Evolutionary conservation across 2,329 filamentous ascomycete genomes (phyloP), one percentile per base, ranked within the genome.

Genomic region (Cladobotryum mycophilum): DNA sequence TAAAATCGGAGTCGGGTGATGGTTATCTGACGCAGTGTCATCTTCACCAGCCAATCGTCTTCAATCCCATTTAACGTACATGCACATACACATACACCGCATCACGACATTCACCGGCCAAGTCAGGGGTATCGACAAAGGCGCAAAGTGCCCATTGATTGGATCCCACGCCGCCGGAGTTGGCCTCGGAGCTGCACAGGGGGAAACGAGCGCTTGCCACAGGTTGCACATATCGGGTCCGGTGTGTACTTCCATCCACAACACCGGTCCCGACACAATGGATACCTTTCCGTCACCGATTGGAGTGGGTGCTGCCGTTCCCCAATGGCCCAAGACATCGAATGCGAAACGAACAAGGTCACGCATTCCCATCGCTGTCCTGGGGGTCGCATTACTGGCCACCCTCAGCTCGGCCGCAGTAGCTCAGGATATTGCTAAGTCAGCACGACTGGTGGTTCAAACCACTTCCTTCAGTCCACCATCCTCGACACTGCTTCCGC

Each of bases 361-460:
- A 42, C 37, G 45, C 17, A 12, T 51, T n/a, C 47, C 36, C n/a
- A 42, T 52, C 42, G 37, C 54, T 12, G 15, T 49, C 15, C 41
- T 50, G 8, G 36, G 49, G 9, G 22, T 55, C 18, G 48, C 38
- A 17, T 17, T 50, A 13, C 33, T 56, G 35, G 52, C 50, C 9
- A 46, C 45, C 7, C 14, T 53, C 8, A 45, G 42, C 35, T 49
- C 50, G 42, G 37, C 50, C 4, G 46, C 45, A 9, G 41, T 42
- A 11, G 50, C 50, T 20, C 49, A 45, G 14, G 35, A 33, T 36
- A 36, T 52, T 14, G 48, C 48, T 25, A 20, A 35, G 8, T 33
- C 48, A n/a, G 47, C 51, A 18, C 51, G 51, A 14, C 43, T 52
- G 34, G 51, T 51, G 11, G 22, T 48, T 5, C n/a, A 48, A n/a